These are phyloP conservation scores for Oryza australiensis DNA, from an alignment of 176 grass and related monocot genomes.

Conservation along the genomic window DNA sequence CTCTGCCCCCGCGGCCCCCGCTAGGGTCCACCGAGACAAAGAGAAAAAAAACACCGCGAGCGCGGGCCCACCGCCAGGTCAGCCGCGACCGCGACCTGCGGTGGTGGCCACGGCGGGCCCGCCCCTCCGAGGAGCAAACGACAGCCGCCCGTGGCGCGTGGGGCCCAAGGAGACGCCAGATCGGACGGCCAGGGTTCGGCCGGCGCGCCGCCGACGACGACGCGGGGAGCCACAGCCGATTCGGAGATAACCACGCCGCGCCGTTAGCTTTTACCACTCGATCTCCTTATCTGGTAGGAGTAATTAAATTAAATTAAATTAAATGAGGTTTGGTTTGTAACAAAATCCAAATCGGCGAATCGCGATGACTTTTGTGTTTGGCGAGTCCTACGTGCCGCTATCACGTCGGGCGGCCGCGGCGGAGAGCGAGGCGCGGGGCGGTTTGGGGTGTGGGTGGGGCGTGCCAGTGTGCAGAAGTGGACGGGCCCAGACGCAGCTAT, in stretches of 20 bases:
- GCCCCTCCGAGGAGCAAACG: slow-evolving; percentile 9
- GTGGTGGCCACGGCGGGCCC: neutral
- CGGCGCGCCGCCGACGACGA: neutral
- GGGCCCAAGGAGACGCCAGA: neutral
- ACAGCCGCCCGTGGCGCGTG: slow-evolving; percentile 46
- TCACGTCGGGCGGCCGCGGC: neutral
- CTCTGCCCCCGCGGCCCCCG: neutral
- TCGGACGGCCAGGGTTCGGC: slow-evolving; percentile 1
- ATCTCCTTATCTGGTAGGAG: slow-evolving; percentile 1
- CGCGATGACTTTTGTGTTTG: neutral
- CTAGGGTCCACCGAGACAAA: neutral
- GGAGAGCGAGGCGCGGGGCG: neutral
- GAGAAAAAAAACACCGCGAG: neutral
- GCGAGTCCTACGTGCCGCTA: neutral
- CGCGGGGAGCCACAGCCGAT: slow-evolving; percentile 58
- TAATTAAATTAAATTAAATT: neutral
- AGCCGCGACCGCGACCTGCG: slow-evolving; percentile 35
- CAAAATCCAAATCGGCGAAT: neutral
- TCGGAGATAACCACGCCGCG: neutral
- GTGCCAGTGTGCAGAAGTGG: neutral
- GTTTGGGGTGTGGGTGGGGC: neutral
- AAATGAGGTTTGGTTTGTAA: neutral
- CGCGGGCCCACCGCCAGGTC: slow-evolving; percentile 40
- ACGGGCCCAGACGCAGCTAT: neutral
- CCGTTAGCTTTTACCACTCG: neutral